phyloP scores from a whole-genome alignment of 73 alveolate genomes.

The Paramecium primaurelia region DNA sequence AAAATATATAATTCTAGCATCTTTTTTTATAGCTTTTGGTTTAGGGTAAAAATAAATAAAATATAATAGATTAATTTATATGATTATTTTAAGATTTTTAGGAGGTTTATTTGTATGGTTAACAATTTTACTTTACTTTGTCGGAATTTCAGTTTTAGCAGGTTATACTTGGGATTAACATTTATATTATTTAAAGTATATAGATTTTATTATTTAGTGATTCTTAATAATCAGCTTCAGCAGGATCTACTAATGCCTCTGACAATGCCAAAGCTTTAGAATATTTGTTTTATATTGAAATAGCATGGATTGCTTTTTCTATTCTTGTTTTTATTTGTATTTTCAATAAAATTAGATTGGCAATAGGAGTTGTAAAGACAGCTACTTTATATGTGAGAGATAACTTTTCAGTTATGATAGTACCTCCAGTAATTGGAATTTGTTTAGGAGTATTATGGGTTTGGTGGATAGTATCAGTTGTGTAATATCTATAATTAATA shows the following conservation, averaged over 20 bases:
- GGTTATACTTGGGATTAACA: background rate
- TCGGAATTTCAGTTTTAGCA: constrained; percentile 21
- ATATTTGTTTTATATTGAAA: background rate
- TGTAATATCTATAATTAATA: constrained; percentile 29
- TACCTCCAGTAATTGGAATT: constrained; percentile 79
- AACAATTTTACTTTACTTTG: constrained; percentile 43
- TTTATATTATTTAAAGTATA: background rate
- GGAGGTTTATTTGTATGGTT: constrained; percentile 54
- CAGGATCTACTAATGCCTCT: background rate
- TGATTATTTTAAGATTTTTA: constrained; percentile 50
- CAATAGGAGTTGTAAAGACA: constrained; percentile 81
- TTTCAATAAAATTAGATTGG: constrained; percentile 84
- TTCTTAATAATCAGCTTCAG: background rate
- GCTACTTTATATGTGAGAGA: constrained; percentile 80
- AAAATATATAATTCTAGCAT: constrained; percentile 13
- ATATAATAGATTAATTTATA: background rate
- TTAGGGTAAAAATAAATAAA: background rate
- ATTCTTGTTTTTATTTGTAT: constrained; percentile 73
- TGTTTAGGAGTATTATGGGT: constrained; percentile 66
- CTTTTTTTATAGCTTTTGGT: constrained; percentile 11
- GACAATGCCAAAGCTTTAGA: constrained; percentile 18
- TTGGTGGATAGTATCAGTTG: constrained; percentile 80
- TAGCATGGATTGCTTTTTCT: constrained; percentile 53
- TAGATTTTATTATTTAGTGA: background rate
- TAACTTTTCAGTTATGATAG: constrained; percentile 69